A percentile compares a stretch with the other conserved stretches of the same genome.
These are phyloP conservation scores for Kodamaea sagamina DNA, from an alignment of 805 yeast genomes.

Conservation along the genomic window DNA sequence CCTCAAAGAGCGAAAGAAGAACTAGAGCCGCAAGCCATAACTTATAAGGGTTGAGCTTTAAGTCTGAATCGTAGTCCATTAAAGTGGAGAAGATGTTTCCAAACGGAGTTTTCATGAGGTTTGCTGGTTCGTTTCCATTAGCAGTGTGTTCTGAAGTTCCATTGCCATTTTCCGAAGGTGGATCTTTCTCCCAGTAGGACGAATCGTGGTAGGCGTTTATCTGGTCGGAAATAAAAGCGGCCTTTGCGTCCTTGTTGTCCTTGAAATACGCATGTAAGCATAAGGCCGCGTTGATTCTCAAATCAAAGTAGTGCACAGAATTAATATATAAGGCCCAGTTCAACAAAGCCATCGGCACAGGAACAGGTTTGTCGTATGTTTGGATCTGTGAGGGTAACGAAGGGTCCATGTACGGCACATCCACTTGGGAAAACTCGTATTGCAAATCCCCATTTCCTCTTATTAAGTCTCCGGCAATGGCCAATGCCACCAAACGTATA, in stretches of 20 bases:
- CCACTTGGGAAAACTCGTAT: slow-evolving; percentile 70
- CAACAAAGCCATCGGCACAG: slow-evolving; percentile 72
- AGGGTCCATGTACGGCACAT: slow-evolving; percentile 91
- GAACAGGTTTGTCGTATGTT: slow-evolving; percentile 43
- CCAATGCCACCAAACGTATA: slow-evolving; percentile 67
- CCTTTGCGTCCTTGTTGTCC: slow-evolving; percentile 61
- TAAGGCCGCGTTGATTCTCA: slow-evolving; percentile 69
- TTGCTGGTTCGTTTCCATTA: slow-evolving; percentile 9
- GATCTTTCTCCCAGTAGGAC: slow-evolving; percentile 27
- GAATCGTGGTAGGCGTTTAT: slow-evolving; percentile 38
- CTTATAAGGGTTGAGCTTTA: slow-evolving; percentile 78
- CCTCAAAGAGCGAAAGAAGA: slow-evolving; percentile 62
- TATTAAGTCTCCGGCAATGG: slow-evolving; percentile 77
- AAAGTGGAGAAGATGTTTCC: slow-evolving; percentile 71
- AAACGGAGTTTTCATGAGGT: slow-evolving; percentile 17
- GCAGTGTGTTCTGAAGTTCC: background rate
- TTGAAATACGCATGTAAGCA: slow-evolving; percentile 69
- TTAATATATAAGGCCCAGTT: slow-evolving; percentile 81
- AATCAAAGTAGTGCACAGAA: slow-evolving; percentile 82
- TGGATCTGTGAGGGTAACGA: slow-evolving; percentile 50
- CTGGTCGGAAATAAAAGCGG: slow-evolving; percentile 68
- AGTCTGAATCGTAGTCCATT: slow-evolving; percentile 67
- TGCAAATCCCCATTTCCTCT: slow-evolving; percentile 68
- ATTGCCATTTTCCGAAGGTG: slow-evolving; percentile 12
- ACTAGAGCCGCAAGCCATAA: slow-evolving; percentile 80